Evolutionary conservation across 2,329 filamentous ascomycete genomes (phyloP).

Genomic region (Exophiala spinifera): DNA sequence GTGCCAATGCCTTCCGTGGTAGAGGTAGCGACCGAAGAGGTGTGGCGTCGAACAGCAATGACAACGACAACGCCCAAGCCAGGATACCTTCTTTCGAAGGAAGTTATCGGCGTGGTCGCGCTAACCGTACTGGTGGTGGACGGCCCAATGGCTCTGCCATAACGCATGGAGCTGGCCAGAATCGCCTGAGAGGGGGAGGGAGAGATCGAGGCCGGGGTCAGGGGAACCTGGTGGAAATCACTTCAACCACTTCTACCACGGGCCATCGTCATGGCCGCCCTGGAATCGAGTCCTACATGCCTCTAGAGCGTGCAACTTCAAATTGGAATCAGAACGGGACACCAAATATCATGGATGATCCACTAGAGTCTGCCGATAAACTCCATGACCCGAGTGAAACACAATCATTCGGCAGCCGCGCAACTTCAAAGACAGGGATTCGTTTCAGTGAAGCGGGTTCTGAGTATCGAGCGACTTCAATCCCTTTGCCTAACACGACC

Average conservation of each 20-base stretch:
- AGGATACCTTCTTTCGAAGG: too few species aligned
- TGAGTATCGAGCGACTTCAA: slow-evolving; percentile 6
- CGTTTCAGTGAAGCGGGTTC: slow-evolving; percentile 18
- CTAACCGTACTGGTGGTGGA: background rate
- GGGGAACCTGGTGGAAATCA: slow-evolving; percentile 8
- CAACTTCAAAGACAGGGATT: slow-evolving; percentile 1
- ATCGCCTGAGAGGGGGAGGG: background rate
- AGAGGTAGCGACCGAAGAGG: background rate
- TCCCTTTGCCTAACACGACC: slow-evolving; percentile 6
- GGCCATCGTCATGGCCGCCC: slow-evolving; percentile 1
- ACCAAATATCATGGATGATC: slow-evolving; percentile 3
- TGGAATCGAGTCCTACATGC: slow-evolving; percentile 15
- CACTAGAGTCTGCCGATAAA: background rate
- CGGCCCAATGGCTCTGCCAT: too few species aligned
- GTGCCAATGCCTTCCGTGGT: too few species aligned
- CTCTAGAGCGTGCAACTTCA: slow-evolving; percentile 1
- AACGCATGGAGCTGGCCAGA: too few species aligned
- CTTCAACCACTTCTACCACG: too few species aligned
- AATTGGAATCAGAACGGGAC: background rate
- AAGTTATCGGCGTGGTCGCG: background rate
- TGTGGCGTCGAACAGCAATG: background rate
- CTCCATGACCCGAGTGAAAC: background rate
- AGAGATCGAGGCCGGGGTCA: background rate
- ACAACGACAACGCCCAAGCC: background rate
- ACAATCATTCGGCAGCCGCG: background rate